Evolutionary conservation across 2,329 filamentous ascomycete species (phyloP), one percentile per base, ranked within the genome.

Genomic region (Paecilomyces formosus): DNA sequence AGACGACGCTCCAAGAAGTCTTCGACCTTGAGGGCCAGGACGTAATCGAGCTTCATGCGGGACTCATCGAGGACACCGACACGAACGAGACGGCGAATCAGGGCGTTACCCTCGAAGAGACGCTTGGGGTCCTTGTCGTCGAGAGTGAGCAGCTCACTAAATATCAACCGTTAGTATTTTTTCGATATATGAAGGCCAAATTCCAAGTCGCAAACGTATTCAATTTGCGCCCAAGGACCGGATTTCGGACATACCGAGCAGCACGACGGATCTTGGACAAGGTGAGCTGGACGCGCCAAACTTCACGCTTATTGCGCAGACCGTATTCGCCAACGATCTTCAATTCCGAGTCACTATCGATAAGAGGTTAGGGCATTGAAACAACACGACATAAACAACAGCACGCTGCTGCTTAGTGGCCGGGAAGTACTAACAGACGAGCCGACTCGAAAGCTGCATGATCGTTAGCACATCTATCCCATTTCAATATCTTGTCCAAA

Each of bases 11-110:
- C 94, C 83, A 99, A 87, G 89, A 99, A 99, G 82, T 99, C 94
- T 83, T 99, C 94, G 75, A 95, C 89, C 87, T 96, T 96, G 64
- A 99, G 88, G 82, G 94, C 94, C 78, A 99, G 85, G 78, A 99
- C 94, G 89, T 99, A 97, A 97, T 99, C 94, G 86, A 99, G 94
- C 90, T 97, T 99, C 94, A 99, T 99, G 87, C 94, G 94, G 79
- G 92, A 92, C 86, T 99, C 94, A 80, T 99, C 94, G 76, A 99
- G 91, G 76, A 99, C 94, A 90, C 94, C 94, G 79, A 97, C 92
- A 80, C 94, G 94, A 70, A 99, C 94, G 70, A 99, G 92, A 90
- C 94, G 94, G 80, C 94, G 94, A 89, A 99, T 99, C 79, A 99
- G 88, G 79, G 94, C 94, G 82, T 99, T 99, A 82, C 94, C 94